Base-by-base conservation (phyloP, 441 rosid species). In the Sinapis alba region DNA sequence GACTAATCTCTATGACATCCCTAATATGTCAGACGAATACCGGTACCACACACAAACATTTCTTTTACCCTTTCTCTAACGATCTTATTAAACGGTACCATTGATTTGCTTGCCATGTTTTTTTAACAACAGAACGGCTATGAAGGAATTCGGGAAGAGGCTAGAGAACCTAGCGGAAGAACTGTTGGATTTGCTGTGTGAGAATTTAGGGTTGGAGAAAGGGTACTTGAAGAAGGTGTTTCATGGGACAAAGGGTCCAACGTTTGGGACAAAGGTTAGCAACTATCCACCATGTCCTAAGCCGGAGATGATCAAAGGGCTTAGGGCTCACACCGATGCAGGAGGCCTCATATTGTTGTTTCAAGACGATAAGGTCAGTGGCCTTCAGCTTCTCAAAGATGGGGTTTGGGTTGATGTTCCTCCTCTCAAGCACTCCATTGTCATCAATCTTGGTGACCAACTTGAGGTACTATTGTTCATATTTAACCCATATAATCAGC, bases 221-320 rank as follows among this genome's bases (percentile, higher is more conserved):
- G 96, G 94, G 15, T 90, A 86, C 76, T 62, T 92, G 72, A 92
- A 90, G 74, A 84, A 79, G 23, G 83, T 77, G 45, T 88, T 92
- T 75, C 62, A 74, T 32, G 96, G 97, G 43, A 76, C 90, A 34
- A 88, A 79, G 18, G 86, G 97, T 19, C 93, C 96, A 53, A 88
- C 82, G 34, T 88, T 90, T 60, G 96, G 85, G 15, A 90, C 94
- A 41, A 92, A 92, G 71, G 87, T 92, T 43, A 90, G 96, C 79
- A 88, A 90, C 85, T 92, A 92, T 74, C 97, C 96, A 30, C 91
- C 93, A 34, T 92, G 97, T 81, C 96, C 92, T 4, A 88, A 86
- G 57, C 97, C 97, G 7, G 91, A 92, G 65, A 81, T 87, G 32
- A 79, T 92, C 80, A 90, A 87, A 78, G 97, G 96, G 7, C 91